Percentiles rank a stretch among this genome's conserved stretches.
Evolutionary conservation across 352 stramenopile genomes (phyloP).

Genomic region (Pythium utonaiense): DNA sequence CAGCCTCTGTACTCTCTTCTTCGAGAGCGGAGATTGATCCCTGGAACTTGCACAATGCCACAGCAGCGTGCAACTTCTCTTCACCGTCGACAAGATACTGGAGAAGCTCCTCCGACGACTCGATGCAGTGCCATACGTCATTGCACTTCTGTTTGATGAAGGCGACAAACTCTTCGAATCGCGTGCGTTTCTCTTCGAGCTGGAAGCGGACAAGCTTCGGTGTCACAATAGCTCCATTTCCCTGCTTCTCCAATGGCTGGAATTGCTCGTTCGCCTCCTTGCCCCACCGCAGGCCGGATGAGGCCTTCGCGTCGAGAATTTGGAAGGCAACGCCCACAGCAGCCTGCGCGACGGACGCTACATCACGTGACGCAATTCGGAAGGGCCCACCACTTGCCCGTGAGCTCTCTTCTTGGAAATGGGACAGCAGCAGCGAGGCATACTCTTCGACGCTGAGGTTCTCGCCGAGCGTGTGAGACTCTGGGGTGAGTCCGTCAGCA

Average conservation of each 20-base stretch:
- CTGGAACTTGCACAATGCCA: slow-evolving; percentile 76
- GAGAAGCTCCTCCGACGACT: slow-evolving; percentile 46
- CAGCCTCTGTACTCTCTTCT: slow-evolving; percentile 19
- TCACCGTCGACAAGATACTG: slow-evolving; percentile 61
- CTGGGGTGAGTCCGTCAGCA: slow-evolving; percentile 31
- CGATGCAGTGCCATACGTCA: slow-evolving; percentile 57
- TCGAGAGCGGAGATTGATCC: slow-evolving; percentile 42
- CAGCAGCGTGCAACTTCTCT: slow-evolving; percentile 73
- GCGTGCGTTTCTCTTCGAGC: slow-evolving; percentile 71
- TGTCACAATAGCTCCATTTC: slow-evolving; percentile 37
- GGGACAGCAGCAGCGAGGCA: slow-evolving; percentile 42
- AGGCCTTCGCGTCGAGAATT: slow-evolving; percentile 78
- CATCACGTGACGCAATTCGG: slow-evolving; percentile 40
- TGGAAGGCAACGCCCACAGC: slow-evolving; percentile 56
- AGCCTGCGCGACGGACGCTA: slow-evolving; percentile 50
- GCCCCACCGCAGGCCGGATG: slow-evolving; percentile 78
- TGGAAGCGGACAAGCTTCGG: slow-evolving; percentile 85
- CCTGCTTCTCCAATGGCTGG: slow-evolving; percentile 10
- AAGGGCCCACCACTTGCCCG: slow-evolving; percentile 22
- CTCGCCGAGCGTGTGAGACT: slow-evolving; percentile 26
- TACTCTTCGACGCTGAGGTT: slow-evolving; percentile 54
- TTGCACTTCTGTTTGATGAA: slow-evolving; percentile 67
- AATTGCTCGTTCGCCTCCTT: slow-evolving; percentile 26
- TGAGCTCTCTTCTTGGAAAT: slow-evolving; percentile 46
- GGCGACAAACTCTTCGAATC: slow-evolving; percentile 51